Percentiles rank a stretch among this genome's conserved stretches.
Evolutionary conservation across 1,284 basidiomycete genomes (phyloP).

Genomic region (Ceratorhiza oryzae-sativae): DNA sequence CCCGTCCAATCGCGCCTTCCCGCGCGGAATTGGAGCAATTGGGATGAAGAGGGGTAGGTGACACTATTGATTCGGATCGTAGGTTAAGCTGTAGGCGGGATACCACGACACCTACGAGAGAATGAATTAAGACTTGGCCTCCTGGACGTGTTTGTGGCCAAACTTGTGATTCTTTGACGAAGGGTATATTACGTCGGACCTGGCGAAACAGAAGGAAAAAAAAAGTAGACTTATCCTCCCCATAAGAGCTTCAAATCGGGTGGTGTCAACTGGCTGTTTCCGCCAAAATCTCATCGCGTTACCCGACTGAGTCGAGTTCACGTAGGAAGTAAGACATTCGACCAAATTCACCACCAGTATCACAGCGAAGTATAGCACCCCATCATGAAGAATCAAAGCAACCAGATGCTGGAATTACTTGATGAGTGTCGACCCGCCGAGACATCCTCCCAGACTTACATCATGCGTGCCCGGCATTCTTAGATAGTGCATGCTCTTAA

Average conservation of each 20-base stretch:
- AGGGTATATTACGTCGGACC: too few species aligned
- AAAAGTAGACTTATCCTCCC: conserved; percentile 12
- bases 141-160: too few species aligned
- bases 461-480: too few species aligned
- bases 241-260: conserved; percentile 3
- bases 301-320: too few species aligned
- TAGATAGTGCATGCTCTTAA: too few species aligned
- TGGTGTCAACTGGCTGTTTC: not conserved
- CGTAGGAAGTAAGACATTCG: conserved; percentile 15
- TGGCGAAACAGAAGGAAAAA: too few species aligned
- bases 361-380: conserved; percentile 14
- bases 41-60: not conserved
- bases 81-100: conserved; percentile 26
- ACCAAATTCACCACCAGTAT: conserved; percentile 7
- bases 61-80: not conserved
- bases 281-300: too few species aligned
- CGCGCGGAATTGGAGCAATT: not conserved
- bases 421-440: too few species aligned
- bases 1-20: not conserved
- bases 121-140: not conserved
- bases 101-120: conserved; percentile 9
- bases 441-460: too few species aligned
- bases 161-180: conserved; percentile 25
- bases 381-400: not conserved
- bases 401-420: too few species aligned